A percentile compares a stretch with the other conserved stretches of the same genome.
phyloP scores from a whole-genome alignment of 495 filamentous ascomycete genomes.

The Neurospora sublineolata region DNA sequence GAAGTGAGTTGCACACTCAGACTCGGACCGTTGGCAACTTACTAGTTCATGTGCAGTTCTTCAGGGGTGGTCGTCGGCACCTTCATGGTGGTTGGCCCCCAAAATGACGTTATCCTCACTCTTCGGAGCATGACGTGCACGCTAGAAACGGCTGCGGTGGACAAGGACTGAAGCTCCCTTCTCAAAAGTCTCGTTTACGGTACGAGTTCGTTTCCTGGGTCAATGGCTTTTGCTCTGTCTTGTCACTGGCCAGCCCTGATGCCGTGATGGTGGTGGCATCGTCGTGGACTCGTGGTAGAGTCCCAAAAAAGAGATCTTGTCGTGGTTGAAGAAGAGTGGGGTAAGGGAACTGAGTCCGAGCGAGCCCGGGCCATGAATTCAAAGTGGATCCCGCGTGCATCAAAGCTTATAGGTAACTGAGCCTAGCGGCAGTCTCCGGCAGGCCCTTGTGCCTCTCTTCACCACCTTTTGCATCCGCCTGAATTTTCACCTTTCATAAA shows the following conservation, averaged over 20 bases:
- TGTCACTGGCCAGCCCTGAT: background rate
- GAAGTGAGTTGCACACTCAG: background rate
- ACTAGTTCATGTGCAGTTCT: background rate
- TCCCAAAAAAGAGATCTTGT: background rate
- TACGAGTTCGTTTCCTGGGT: background rate
- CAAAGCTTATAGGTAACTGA: background rate
- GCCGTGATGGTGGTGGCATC: background rate
- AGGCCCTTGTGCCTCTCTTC: background rate
- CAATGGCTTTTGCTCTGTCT: background rate
- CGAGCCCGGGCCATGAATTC: background rate
- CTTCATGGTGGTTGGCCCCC: background rate
- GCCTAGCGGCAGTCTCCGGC: background rate
- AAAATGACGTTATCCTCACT: background rate
- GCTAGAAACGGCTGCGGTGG: background rate
- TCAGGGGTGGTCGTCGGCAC: background rate
- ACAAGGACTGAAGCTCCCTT: background rate
- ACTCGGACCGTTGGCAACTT: background rate
- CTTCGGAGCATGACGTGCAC: background rate
- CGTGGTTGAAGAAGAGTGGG: background rate
- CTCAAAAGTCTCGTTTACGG: background rate
- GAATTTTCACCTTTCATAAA: background rate
- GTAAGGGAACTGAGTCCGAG: background rate
- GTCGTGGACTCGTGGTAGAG: background rate
- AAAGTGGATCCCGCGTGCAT: background rate
- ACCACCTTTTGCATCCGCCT: background rate